phyloP scores from a whole-genome alignment of 768 basidiomycete genomes.

The Termitomyces sp. region DNA sequence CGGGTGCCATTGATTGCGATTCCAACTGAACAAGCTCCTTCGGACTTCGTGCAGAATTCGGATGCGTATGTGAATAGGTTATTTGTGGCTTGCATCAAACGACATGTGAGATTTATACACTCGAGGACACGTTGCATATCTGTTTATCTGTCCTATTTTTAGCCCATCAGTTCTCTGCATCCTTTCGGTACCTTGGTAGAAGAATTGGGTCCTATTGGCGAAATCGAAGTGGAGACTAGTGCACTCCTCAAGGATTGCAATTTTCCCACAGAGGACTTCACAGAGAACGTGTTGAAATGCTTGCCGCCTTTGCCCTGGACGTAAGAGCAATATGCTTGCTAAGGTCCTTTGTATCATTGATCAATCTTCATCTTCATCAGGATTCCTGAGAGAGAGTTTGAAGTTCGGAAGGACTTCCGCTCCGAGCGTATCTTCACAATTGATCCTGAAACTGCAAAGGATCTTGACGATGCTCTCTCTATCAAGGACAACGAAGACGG shows the following conservation, averaged over 20 bases:
- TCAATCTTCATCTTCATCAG: conserved; percentile 26
- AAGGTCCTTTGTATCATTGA: conserved; percentile 5
- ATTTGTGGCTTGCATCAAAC: conserved; percentile 98
- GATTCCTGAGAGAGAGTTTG: conserved; percentile 85
- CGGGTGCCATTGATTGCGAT: conserved; percentile 98
- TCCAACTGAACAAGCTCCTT: conserved; percentile 96
- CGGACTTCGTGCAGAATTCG: conserved; percentile 92
- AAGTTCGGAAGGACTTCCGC: conserved; percentile 85
- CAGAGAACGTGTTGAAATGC: conserved; percentile 92
- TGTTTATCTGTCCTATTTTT: conserved; percentile 15
- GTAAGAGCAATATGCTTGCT: conserved; percentile 37
- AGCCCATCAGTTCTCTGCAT: conserved; percentile 95
- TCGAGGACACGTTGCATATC: neutral
- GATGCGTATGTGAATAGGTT: conserved; percentile 86
- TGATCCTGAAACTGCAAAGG: conserved; percentile 85
- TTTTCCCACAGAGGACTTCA: conserved; percentile 97
- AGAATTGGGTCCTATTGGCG: conserved; percentile 97
- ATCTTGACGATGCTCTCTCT: conserved; percentile 93
- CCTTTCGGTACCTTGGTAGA: conserved; percentile 98
- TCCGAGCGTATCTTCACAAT: conserved; percentile 86
- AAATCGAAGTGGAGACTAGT: conserved; percentile 96
- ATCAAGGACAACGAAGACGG: conserved; percentile 88
- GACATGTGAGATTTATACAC: conserved; percentile 62
- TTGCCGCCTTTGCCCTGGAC: conserved; percentile 94
- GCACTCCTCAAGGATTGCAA: conserved; percentile 98